Percentiles rank a stretch among this genome's conserved stretches.
These are phyloP conservation scores for Phytopythium boreale DNA, from an alignment of 352 stramenopile genomes.

Conservation along the genomic window DNA sequence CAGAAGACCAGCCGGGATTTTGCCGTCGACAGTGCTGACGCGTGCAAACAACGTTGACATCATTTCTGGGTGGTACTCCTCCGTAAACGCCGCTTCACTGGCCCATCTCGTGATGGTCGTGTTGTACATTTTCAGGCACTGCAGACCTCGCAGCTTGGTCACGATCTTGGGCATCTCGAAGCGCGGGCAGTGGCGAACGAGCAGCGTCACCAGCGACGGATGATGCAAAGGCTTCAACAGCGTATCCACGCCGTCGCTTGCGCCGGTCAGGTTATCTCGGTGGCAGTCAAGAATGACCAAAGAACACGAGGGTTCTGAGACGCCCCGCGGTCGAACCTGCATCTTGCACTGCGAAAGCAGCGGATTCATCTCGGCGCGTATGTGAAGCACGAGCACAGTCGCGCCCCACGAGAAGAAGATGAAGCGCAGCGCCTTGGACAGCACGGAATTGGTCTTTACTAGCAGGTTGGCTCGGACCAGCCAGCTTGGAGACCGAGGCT, in stretches of 20 bases:
- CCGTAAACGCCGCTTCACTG: constrained; percentile 16
- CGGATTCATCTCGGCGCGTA: constrained; percentile 16
- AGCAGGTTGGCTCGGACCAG: neutral
- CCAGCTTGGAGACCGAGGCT: neutral
- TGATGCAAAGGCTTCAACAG: constrained; percentile 18
- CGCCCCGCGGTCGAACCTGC: constrained; percentile 23
- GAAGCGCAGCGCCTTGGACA: constrained; percentile 13
- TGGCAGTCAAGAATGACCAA: constrained; percentile 26
- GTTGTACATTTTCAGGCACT: constrained; percentile 27
- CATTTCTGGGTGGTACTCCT: constrained; percentile 14
- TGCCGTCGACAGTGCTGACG: constrained; percentile 20
- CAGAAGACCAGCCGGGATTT: constrained; percentile 18
- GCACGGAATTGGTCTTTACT: neutral
- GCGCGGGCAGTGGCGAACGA: constrained; percentile 20
- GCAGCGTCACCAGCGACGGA: constrained; percentile 11
- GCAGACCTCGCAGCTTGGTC: constrained; percentile 11
- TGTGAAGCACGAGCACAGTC: constrained; percentile 21
- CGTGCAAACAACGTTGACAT: constrained; percentile 12
- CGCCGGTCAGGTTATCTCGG: constrained; percentile 11
- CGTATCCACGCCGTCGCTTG: constrained; percentile 6
- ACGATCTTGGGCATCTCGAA: constrained; percentile 17
- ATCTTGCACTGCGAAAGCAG: constrained; percentile 24
- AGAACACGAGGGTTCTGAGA: constrained; percentile 18
- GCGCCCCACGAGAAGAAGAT: constrained; percentile 26
- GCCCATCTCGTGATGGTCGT: constrained; percentile 22